A percentile compares a stretch with the other conserved stretches of the same genome.
Evolutionary conservation across 306 rosid species (phyloP).

Genomic region (Pachyrhizus erosus): DNA sequence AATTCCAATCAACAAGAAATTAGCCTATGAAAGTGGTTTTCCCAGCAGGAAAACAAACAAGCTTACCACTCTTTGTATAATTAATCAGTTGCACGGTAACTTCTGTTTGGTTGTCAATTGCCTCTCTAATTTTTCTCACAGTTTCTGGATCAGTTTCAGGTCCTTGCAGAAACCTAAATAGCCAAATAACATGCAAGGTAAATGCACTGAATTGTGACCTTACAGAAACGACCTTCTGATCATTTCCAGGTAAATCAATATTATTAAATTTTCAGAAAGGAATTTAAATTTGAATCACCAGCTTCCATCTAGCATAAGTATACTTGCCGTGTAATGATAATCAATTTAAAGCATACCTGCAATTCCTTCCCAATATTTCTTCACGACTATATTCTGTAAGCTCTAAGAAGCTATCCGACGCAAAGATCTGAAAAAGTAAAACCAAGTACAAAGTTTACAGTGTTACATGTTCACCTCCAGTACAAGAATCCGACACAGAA

Average conservation of each 20-base stretch:
- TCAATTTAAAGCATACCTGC: slow-evolving; percentile 68
- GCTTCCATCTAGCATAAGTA: slow-evolving; percentile 26
- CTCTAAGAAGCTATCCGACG: slow-evolving; percentile 98
- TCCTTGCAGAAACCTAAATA: slow-evolving; percentile 89
- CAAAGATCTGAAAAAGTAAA: slow-evolving; percentile 73
- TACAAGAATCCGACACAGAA: slow-evolving; percentile 11
- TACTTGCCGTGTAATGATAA: slow-evolving; percentile 3
- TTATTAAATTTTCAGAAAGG: background rate
- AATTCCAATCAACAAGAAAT: background rate
- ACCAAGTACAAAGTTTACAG: slow-evolving; percentile 36
- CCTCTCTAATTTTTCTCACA: slow-evolving; percentile 86
- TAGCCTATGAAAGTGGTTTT: slow-evolving; percentile 12
- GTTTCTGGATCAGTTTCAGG: slow-evolving; percentile 96
- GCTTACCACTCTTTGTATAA: slow-evolving; percentile 85
- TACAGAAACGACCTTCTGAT: background rate
- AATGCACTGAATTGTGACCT: slow-evolving; percentile 7
- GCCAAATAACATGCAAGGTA: slow-evolving; percentile 37
- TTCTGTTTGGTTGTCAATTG: slow-evolving; percentile 88
- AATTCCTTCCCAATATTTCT: slow-evolving; percentile 96
- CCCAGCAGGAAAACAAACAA: background rate
- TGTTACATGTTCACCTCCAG: slow-evolving; percentile 9
- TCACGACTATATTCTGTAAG: slow-evolving; percentile 96
- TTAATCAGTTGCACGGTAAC: slow-evolving; percentile 96
- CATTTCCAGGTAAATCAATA: background rate
- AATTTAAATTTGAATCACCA: background rate